Evolutionary conservation across 202 grass and related monocot species (phyloP), one percentile per base, ranked within the genome.

Genomic region (Eragrostis tef): DNA sequence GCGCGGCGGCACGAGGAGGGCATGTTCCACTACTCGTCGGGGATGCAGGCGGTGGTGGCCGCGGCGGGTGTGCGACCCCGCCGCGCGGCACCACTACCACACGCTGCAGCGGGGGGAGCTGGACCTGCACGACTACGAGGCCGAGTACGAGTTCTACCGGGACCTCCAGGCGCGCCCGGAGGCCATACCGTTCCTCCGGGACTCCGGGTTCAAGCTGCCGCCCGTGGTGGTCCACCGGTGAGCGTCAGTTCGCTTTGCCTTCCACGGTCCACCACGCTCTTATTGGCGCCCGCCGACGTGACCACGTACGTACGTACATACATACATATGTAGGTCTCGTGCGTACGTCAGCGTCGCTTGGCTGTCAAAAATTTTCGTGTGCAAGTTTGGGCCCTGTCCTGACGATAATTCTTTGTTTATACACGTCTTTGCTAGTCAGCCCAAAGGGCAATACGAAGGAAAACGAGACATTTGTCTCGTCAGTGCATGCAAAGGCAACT

Each of bases 11-110:
- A 94, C 84, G 87, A 90, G 15, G 81, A 79, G 9, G 22, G 70
- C 21, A 92, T 88, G 89, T 94, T 94, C 80, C 89, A 94, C 82
- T 94, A 92, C 85, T 91, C 92, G 13, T 94, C 93, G 52, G 89
- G 93, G 17, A 78, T 94, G 63, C 93, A 92, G 85, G 89, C 89
- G 17, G 81, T 94, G 73, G 82, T 94, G 65, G 79, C 87, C 15
- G 93, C 85, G 39, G 39, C 85, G 2, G 89, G 87, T 8, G 76
- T 94, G 49, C 92, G 50, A 67, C 0, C 47, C 83, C 21, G 79
- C 79, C 54, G 87, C 82, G 7, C 80, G 87, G 79, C 92, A 94
- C 92, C 92, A 94, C 73, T 94, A 94, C 82, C 87, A 92, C 81
- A 94, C 89, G 5, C 85, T 90, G 64, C 89, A 94, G 78, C 87